These are phyloP conservation scores for Nannochloropsis salina DNA, from an alignment of 108 stramenopile genomes.

Conservation along the genomic window DNA sequence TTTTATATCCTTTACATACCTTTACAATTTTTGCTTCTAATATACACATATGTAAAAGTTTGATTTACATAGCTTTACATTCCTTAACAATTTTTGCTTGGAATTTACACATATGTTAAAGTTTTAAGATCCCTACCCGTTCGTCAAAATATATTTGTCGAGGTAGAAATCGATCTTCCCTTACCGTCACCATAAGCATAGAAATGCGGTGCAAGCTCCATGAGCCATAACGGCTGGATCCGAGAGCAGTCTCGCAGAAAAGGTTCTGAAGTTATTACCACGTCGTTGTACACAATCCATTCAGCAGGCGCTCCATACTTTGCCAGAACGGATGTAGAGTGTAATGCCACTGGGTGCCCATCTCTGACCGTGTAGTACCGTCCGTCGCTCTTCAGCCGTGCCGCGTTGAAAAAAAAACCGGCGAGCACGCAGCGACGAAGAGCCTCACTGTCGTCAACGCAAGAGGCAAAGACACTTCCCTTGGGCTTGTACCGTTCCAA, in stretches of 20 bases:
- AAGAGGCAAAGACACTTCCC: slow-evolving; percentile 2
- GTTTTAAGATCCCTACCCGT: too few relatives aligned
- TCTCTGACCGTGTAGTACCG: slow-evolving; percentile 83
- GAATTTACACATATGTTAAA: too few relatives aligned
- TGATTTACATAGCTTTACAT: too few relatives aligned
- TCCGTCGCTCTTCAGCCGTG: slow-evolving; percentile 82
- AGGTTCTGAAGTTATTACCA: slow-evolving; percentile 47
- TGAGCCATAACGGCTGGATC: slow-evolving; percentile 46
- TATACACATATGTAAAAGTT: too few relatives aligned
- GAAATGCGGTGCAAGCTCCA: slow-evolving; percentile 50
- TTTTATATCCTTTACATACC: too few relatives aligned
- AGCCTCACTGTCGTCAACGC: slow-evolving; percentile 36
- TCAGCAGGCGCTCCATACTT: slow-evolving; percentile 56
- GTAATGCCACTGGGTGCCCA: slow-evolving; percentile 56
- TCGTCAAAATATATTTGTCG: too few relatives aligned
- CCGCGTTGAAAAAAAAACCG: slow-evolving; percentile 88
- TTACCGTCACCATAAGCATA: slow-evolving; percentile 27
- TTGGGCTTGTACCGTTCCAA: neutral
- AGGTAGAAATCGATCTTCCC: neutral
- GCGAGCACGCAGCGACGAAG: slow-evolving; percentile 75
- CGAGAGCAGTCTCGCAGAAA: slow-evolving; percentile 60
- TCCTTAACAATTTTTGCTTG: too few relatives aligned
- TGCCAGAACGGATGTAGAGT: slow-evolving; percentile 52
- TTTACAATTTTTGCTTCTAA: too few relatives aligned
- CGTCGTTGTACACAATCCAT: slow-evolving; percentile 53